These are phyloP conservation scores for Oehlia diaphana DNA, from an alignment of 192 early-diverging fungal species.

Conservation along the genomic window DNA sequence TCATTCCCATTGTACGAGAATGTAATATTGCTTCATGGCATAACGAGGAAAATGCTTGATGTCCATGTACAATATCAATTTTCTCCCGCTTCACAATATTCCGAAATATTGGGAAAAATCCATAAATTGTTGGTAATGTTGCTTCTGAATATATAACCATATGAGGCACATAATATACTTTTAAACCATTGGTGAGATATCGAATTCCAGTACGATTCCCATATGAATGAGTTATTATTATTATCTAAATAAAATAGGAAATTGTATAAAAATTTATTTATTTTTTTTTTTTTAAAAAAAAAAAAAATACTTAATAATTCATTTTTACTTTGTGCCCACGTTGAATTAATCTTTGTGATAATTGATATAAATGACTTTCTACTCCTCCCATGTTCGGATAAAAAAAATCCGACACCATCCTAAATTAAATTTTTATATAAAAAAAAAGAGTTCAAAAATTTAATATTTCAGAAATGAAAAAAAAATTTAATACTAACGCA, in stretches of 20 bases:
- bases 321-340: slow-evolving; percentile 84
- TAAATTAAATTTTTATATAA: slow-evolving; percentile 25
- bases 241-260: slow-evolving; percentile 49
- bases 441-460: background rate
- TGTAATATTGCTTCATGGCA: slow-evolving; percentile 96
- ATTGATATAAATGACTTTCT: slow-evolving; percentile 90
- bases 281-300: background rate
- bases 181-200: slow-evolving; percentile 88
- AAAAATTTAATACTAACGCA: slow-evolving; percentile 8
- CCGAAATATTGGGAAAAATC: slow-evolving; percentile 90
- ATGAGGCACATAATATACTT: slow-evolving; percentile 93
- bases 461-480: background rate
- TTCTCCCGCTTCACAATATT: slow-evolving; percentile 88
- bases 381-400: slow-evolving; percentile 97
- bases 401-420: slow-evolving; percentile 98
- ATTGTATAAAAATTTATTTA: background rate
- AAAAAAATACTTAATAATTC: background rate
- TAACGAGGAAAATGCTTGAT: slow-evolving; percentile 91
- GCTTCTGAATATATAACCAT: slow-evolving; percentile 85
- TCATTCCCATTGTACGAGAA: slow-evolving; percentile 92
- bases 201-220: slow-evolving; percentile 79
- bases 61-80: slow-evolving; percentile 95
- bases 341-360: slow-evolving; percentile 84
- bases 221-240: slow-evolving; percentile 94
- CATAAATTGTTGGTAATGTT: slow-evolving; percentile 86